Base-by-base conservation (phyloP, 164 flowering plant genomes). In the Annona squamosa region DNA sequence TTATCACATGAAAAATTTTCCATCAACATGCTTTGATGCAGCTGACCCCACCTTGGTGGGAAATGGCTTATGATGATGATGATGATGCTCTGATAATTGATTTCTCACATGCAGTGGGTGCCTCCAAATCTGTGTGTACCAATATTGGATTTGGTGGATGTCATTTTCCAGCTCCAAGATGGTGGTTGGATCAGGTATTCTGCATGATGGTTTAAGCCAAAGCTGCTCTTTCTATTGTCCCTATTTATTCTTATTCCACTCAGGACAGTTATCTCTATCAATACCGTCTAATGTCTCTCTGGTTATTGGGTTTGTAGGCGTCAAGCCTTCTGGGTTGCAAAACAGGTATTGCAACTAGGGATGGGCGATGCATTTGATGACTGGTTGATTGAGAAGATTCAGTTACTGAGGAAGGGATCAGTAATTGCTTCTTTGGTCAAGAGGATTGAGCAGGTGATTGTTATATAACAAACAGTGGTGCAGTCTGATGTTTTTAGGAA, bases 351-450 rank as follows among this genome's bases (percentile, higher is more conserved):
- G 85, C 99, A 96, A 69, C 81, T 96, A 66, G 99, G 99, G 73
- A 96, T 96, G 99, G 97, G 98, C 70, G 99, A 96, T 89, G 99
- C 99, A 18, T 86, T 96, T 69, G 99, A 96, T 85, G 99, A 96
- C 77, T 96, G 99, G 99, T 76, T 96, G 72, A 84, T 96, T 75
- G 95, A 86, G 81, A 96, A 93, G 88, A 92, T 96, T 56, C 98
- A 87, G 81, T 87, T 81, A 78, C 84, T 96, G 76, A 90, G 98
- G 10, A 85, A 75, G 80, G 99, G 99, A 56, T 82, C 97, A 18
- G 86, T 92, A 10, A 84, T 96, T 84, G 98, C 99, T 82, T 87
- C 97, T 68, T 90, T 83, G 59, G 84, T 96, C 78, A 86, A 79
- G 73, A 85, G 92, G 64, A 61, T 93, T 78, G 99, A 96, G 84